Evolutionary conservation across 1,284 basidiomycete genomes (phyloP).

Genomic region (Wolfiporia cocos): DNA sequence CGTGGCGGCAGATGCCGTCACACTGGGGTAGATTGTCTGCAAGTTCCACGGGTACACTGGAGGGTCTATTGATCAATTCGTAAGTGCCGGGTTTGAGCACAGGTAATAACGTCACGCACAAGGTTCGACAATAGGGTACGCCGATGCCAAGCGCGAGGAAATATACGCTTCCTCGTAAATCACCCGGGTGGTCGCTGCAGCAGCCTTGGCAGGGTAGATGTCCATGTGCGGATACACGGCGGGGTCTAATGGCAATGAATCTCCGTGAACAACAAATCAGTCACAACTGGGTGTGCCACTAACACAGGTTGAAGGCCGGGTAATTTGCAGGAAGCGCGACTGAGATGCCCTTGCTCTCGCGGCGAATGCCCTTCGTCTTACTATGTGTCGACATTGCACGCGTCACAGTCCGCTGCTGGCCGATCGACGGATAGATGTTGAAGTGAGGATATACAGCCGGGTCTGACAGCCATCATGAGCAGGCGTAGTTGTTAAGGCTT

Average conservation of each 20-base stretch:
- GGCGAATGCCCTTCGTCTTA: too few relatives aligned
- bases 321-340: conserved; percentile 2
- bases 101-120: too few relatives aligned
- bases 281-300: neutral
- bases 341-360: neutral
- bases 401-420: too few relatives aligned
- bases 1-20: too few relatives aligned
- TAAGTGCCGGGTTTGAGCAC: too few relatives aligned
- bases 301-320: conserved; percentile 4
- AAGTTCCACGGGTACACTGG: conserved; percentile 15
- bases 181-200: too few relatives aligned
- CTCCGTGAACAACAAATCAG: neutral
- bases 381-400: too few relatives aligned
- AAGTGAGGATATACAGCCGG: conserved; percentile 18
- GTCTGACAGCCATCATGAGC: neutral
- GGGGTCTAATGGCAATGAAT: neutral
- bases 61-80: conserved; percentile 8
- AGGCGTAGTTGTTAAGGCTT: neutral
- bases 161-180: too few relatives aligned
- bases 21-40: conserved; percentile 16
- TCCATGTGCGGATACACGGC: conserved; percentile 20
- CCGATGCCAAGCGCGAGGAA: too few relatives aligned
- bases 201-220: too few relatives aligned
- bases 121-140: too few relatives aligned
- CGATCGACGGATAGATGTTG: conserved; percentile 20